These are phyloP conservation scores for Scheffersomyces quercinus DNA, from an alignment of 1,139 yeast genomes.

Conservation along the genomic window DNA sequence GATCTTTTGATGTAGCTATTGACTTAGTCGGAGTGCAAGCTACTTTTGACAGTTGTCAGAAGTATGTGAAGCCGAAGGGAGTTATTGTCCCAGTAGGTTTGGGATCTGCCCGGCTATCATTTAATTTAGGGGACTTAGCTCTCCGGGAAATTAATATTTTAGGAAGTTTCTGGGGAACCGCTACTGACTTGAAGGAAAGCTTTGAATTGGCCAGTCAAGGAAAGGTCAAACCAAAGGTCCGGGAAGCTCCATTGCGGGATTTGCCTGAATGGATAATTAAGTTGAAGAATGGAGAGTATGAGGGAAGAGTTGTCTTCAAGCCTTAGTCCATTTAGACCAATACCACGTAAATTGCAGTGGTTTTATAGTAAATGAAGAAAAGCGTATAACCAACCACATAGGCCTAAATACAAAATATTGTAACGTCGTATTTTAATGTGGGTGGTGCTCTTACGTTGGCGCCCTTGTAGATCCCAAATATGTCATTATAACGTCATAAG, in stretches of 20 bases:
- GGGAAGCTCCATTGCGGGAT: conserved; percentile 3
- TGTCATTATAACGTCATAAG: no score
- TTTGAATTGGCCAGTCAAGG: conserved; percentile 2
- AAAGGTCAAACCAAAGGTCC: neutral
- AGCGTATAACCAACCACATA: no score
- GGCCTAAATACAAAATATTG: no score
- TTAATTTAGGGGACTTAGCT: conserved; percentile 2
- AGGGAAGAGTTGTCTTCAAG: conserved; percentile 4
- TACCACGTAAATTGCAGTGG: no score
- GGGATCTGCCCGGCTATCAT: conserved; percentile 1
- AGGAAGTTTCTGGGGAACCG: conserved; percentile 3
- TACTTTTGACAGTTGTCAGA: conserved; percentile 3
- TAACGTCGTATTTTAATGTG: no score
- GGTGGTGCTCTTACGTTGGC: no score
- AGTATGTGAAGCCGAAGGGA: conserved; percentile 2
- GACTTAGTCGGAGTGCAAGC: conserved; percentile 1
- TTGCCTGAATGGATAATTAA: conserved; percentile 3
- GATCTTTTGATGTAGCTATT: conserved; percentile 1
- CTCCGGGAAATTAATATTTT: conserved; percentile 1
- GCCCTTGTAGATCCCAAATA: no score
- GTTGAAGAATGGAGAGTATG: conserved; percentile 2
- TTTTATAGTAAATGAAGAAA: no score
- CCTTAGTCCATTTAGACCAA: conserved; percentile 1
- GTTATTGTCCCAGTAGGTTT: conserved; percentile 3
- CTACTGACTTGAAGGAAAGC: conserved; percentile 1